These are phyloP conservation scores for Scutellaria minor DNA, from an alignment of 257 asterid species.

Conservation along the genomic window DNA sequence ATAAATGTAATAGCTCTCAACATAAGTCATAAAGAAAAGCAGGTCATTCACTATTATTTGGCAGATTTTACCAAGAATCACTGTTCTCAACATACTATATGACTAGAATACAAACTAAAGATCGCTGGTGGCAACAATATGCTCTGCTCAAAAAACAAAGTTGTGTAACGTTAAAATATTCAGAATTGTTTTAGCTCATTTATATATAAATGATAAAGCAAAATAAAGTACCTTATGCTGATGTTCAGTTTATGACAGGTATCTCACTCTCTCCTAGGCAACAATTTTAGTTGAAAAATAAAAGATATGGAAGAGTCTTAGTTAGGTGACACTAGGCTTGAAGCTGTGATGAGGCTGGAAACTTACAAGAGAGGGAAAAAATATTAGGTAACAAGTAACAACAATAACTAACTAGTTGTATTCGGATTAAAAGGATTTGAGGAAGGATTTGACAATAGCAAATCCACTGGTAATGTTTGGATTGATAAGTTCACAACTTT, in stretches of 20 bases:
- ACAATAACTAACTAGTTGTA: neutral
- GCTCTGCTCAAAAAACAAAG: neutral
- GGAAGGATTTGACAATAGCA: no score
- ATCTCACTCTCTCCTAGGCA: neutral
- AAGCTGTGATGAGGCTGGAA: constrained; percentile 4
- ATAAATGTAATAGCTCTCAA: no score
- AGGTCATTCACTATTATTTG: no score
- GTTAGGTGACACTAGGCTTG: neutral
- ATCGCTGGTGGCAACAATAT: neutral
- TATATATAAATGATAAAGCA: neutral
- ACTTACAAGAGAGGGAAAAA: neutral
- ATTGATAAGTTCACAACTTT: no score
- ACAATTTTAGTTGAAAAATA: neutral
- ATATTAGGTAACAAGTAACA: neutral
- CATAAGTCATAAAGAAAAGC: no score
- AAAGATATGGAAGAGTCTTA: constrained; percentile 3
- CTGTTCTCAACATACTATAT: no score
- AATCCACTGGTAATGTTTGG: no score
- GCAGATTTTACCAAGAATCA: no score
- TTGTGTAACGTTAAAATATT: neutral
- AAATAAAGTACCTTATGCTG: neutral
- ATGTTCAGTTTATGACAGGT: neutral
- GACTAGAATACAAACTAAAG: neutral
- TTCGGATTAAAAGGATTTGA: no score
- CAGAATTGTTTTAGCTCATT: neutral